phyloP scores from a whole-genome alignment of 2,329 filamentous ascomycete genomes.

The Paramyrothecium sp. region DNA sequence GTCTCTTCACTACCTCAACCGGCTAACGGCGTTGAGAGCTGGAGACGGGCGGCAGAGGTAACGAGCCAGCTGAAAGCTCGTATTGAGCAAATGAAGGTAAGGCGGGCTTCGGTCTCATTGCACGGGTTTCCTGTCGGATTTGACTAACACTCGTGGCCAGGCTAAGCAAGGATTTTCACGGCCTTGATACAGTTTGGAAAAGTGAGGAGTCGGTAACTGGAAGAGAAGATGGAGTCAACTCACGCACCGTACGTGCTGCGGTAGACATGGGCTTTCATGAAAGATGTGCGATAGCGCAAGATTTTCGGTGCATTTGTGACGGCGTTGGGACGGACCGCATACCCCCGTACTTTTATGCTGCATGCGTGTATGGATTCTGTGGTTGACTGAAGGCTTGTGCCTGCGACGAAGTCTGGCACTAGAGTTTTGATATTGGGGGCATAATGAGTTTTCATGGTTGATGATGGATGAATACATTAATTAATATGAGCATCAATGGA shows the following conservation, averaged over 20 bases:
- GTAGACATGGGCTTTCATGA: not conserved
- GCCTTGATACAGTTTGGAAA: constrained; percentile 21
- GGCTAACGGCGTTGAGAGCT: constrained; percentile 66
- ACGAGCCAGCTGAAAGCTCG: constrained; percentile 95
- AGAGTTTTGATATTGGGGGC: not conserved
- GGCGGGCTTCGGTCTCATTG: constrained; percentile 11
- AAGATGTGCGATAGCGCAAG: not conserved
- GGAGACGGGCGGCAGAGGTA: constrained; percentile 95
- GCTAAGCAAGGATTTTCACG: constrained; percentile 51
- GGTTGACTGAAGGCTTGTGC: not conserved
- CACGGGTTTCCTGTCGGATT: no score
- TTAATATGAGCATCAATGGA: not conserved
- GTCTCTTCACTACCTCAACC: constrained; percentile 34
- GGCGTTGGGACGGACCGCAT: constrained; percentile 1
- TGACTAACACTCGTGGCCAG: constrained; percentile 21
- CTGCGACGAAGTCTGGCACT: no score
- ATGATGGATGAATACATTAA: not conserved
- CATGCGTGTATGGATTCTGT: not conserved
- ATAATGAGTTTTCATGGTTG: not conserved
- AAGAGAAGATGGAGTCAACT: not conserved
- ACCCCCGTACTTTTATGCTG: not conserved
- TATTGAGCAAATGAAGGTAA: constrained; percentile 96
- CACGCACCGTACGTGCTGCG: not conserved
- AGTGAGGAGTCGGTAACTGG: not conserved
- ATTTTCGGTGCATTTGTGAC: not conserved